Evolutionary conservation across 768 basidiomycete species (phyloP).

Genomic region (Lactifluus hygrophoroides): DNA sequence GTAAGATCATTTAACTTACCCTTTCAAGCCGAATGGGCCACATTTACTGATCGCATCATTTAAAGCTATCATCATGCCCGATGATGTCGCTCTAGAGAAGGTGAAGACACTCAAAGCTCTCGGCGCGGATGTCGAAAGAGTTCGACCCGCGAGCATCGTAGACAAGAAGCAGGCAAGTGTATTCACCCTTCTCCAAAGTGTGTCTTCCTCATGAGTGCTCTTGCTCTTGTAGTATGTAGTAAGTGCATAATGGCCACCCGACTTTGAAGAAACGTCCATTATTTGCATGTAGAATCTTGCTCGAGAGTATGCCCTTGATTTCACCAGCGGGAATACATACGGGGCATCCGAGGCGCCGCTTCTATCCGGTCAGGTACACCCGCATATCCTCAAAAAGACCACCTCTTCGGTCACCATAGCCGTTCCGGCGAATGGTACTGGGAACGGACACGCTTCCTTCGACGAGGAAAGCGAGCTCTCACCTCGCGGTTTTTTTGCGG

Average conservation of each 20-base stretch:
- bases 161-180: constrained; percentile 80
- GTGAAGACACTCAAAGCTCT: constrained; percentile 73
- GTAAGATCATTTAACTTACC: constrained; percentile 37
- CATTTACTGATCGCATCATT: constrained; percentile 8
- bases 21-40: not conserved
- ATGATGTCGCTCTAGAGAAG: constrained; percentile 88
- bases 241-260: constrained; percentile 25
- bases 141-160: constrained; percentile 91
- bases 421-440: constrained; percentile 27
- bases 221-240: constrained; percentile 24
- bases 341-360: not conserved
- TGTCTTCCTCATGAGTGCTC: constrained; percentile 3
- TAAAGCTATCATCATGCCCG: constrained; percentile 82
- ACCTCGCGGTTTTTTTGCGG: constrained; percentile 86
- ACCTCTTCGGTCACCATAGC: constrained; percentile 45
- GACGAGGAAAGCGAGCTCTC: constrained; percentile 36
- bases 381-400: constrained; percentile 28
- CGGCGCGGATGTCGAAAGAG: constrained; percentile 83
- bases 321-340: constrained; percentile 40
- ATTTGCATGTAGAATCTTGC: constrained; percentile 72
- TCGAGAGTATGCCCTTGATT: constrained; percentile 63
- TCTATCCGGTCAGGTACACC: constrained; percentile 5
- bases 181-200: constrained; percentile 23
- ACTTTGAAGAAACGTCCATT: too few relatives aligned
- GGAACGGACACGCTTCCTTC: constrained; percentile 24